Evolutionary conservation across 208 protist genomes (phyloP), one percentile per base, ranked within the genome.

Genomic region (Zelonia costaricensis): DNA sequence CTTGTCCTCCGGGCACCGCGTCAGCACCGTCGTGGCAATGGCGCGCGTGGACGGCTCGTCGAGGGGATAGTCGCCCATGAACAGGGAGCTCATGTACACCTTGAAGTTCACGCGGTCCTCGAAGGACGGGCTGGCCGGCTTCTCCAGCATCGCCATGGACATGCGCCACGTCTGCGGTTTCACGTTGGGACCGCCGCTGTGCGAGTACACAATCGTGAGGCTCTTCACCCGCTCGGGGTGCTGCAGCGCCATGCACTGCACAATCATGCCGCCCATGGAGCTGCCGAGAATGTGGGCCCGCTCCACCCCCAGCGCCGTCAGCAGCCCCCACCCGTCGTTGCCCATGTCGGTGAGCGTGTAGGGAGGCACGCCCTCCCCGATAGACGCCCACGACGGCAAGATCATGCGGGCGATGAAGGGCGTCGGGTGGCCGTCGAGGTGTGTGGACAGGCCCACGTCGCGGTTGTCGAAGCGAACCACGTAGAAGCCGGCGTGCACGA

Each of bases 251-350:
- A 91, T 88, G 46, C 57, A 63, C 70, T 92, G 88, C 39, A 69
- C 82, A 67, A 91, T 88, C 88, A 91, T 91, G 30, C 84, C 88
- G 18, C 84, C 88, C 82, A 92, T 91, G 20, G 70, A 82, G 1
- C n/a, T 52, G 15, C 82, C 84, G 0, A 88, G n/a, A 2, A 92
- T 36, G 68, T 94, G 84, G 13, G 75, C 82, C 16, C 62, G 52
- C 31, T 71, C 20, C 36, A 91, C 84, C 9, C 64, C 69, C 0
- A 94, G 68, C 4, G 60, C 45, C 2, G 69, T 71, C 54, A 94
- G 62, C 31, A 94, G 67, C 10, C 63, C 58, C 47, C 80, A 60
- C 0, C 64, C 88, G 63, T 94, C 88, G 10, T 44, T 40, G 0
- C 78, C 80, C 82, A 92, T 85, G 66, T 91, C 82, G 57, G 86